Conservation (phyloP, 192 early-diverging fungal genomes). For the Entomortierella parvispora region DNA sequence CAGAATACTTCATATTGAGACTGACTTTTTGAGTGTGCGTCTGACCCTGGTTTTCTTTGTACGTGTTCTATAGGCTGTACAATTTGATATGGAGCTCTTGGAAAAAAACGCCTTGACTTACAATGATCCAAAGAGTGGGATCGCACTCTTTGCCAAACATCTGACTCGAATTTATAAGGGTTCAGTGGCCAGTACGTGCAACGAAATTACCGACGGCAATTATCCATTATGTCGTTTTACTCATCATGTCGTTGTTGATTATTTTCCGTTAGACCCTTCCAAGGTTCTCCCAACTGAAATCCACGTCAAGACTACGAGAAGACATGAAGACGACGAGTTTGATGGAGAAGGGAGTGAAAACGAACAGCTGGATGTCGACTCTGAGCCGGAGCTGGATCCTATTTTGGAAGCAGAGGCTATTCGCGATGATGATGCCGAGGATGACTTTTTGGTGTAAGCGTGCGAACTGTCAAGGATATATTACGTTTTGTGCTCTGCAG, state of each 20-base stretch:
- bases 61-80: slow-evolving; percentile 57
- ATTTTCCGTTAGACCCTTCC: slow-evolving; percentile 23
- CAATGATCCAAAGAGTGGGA: slow-evolving; percentile 64
- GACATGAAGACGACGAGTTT: slow-evolving; percentile 48
- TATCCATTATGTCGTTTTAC: not conserved
- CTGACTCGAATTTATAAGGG: slow-evolving; percentile 57
- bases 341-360: slow-evolving; percentile 45
- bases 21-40: too few species aligned
- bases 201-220: too few species aligned
- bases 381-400: slow-evolving; percentile 37
- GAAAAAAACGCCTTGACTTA: slow-evolving; percentile 73
- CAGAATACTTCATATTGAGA: too few species aligned
- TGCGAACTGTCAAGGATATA: too few species aligned
- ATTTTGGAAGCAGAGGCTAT: slow-evolving; percentile 46
- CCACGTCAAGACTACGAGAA: slow-evolving; percentile 22
- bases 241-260: not conserved
- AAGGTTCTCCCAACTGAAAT: slow-evolving; percentile 36
- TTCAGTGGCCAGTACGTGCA: slow-evolving; percentile 51
- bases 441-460: slow-evolving; percentile 46
- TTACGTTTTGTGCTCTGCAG: too few species aligned
- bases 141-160: slow-evolving; percentile 53
- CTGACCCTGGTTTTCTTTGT: not conserved
- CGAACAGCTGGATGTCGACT: slow-evolving; percentile 34
- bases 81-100: slow-evolving; percentile 75
- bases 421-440: slow-evolving; percentile 46